phyloP scores from a whole-genome alignment of 1,139 yeast species.

The Pichia sp. region DNA sequence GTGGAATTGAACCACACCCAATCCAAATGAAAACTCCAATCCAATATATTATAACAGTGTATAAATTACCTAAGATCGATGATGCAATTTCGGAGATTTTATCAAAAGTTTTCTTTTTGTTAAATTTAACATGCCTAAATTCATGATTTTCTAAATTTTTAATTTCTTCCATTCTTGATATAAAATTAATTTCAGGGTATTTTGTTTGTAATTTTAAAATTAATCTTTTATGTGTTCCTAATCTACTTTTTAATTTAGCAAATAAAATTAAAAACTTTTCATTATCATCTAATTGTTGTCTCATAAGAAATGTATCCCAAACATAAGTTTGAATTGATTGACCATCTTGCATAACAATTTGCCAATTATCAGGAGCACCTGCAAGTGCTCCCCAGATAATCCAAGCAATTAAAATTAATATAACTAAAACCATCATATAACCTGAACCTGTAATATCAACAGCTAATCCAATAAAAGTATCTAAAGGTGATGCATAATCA shows the following conservation, averaged over 20 bases:
- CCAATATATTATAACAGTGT: constrained; percentile 32
- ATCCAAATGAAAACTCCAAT: constrained; percentile 33
- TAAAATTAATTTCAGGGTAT: constrained; percentile 1
- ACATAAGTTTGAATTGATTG: constrained; percentile 35
- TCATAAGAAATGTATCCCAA: constrained; percentile 36
- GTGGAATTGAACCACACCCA: constrained; percentile 30
- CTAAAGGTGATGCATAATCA: constrained; percentile 15
- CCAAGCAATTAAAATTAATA: constrained; percentile 31
- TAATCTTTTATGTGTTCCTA: constrained; percentile 24
- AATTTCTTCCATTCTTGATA: not conserved
- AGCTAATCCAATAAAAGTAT: constrained; percentile 12
- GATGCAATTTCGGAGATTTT: constrained; percentile 24
- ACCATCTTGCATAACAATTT: constrained; percentile 38
- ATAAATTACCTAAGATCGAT: constrained; percentile 28
- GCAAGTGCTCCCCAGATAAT: constrained; percentile 28
- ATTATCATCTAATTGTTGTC: constrained; percentile 32
- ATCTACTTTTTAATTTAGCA: constrained; percentile 31
- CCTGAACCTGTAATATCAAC: constrained; percentile 28
- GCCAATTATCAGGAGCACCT: constrained; percentile 33
- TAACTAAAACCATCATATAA: constrained; percentile 25
- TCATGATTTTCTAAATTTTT: not conserved
- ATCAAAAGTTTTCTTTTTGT: constrained; percentile 26
- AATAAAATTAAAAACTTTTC: constrained; percentile 18
- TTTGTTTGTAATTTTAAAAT: constrained; percentile 6
- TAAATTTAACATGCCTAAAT: constrained; percentile 9